Evolutionary conservation across 345 rosid genomes (phyloP), one percentile per base, ranked within the genome.

Genomic region (Odontarrhena argentea): DNA sequence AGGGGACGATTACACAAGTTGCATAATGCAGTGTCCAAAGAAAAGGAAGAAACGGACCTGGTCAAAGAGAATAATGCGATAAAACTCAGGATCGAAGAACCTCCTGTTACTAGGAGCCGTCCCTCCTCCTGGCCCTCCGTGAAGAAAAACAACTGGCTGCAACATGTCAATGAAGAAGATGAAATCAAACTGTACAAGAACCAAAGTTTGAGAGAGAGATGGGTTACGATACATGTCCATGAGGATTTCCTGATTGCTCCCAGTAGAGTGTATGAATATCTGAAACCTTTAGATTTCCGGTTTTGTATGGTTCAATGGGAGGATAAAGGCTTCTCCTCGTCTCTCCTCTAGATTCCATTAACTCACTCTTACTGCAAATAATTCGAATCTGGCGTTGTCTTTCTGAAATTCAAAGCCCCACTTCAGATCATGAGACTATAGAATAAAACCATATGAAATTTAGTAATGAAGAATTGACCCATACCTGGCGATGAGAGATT

Each of bases 51-150:
- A 30, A 48, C 51, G 49, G 25, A 90, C 98, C 96, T 93, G 96
- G 75, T 93, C 98, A 70, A 93, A 88, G 26, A 93, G 79, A 73
- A 93, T 55, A 73, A 93, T 90, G 32, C 92, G 78, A 71, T 85
- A 90, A 79, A 85, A 87, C 12, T 80, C 83, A 25, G 97, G 94
- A 79, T 93, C 96, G 54, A 93, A 93, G 75, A 93, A 86, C 78
- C 85, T 83, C 35, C 94, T 81, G 65, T 93, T 90, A 52, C 75
- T 79, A 9, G 97, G 94, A 13, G 92, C 32, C 1, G 92, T 86
- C 56, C 97, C 97, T 74, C 97, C 97, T 64, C 98, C 98, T n/a
- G 98, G 98, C 10, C 98, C 98, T 13, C 98, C 98, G 41, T 90
- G 98, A 76, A 93, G 92, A 78, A 93, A 93, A 15, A 93, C 84